Evolutionary conservation across 2,329 filamentous ascomycete genomes (phyloP).

Genomic region (Pseudogymnoascus destructans): DNA sequence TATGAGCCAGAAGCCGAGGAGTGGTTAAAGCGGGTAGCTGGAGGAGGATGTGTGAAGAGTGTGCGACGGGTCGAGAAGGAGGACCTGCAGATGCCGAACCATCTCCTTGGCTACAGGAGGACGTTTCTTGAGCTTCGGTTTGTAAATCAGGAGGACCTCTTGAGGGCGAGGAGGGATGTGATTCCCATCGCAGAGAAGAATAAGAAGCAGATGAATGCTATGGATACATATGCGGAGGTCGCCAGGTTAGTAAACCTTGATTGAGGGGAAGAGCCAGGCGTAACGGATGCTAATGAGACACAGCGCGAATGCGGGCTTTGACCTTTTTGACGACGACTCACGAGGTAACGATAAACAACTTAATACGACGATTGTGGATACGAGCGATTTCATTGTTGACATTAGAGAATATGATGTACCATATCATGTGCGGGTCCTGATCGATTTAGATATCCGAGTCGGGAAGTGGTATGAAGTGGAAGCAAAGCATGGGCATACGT

Average conservation of each 20-base stretch:
- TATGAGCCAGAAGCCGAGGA: conserved; percentile 91
- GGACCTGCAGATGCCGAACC: conserved; percentile 88
- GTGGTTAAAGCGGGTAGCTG: conserved; percentile 68
- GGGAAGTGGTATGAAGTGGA: conserved; percentile 97
- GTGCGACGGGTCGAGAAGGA: conserved; percentile 76
- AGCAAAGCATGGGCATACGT: conserved; percentile 78
- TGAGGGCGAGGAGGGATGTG: conserved; percentile 72
- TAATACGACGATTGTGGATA: conserved; percentile 66
- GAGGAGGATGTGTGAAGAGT: conserved; percentile 69
- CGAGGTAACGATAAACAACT: conserved; percentile 67
- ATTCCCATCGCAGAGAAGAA: conserved; percentile 92
- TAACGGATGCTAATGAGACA: conserved; percentile 15
- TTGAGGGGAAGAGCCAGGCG: neutral
- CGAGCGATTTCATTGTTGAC: conserved; percentile 95
- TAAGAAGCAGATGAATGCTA: conserved; percentile 87
- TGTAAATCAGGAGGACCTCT: conserved; percentile 71
- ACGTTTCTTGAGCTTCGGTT: conserved; percentile 82
- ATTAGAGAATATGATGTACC: conserved; percentile 98
- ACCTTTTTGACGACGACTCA: conserved; percentile 87
- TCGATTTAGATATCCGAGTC: conserved; percentile 73
- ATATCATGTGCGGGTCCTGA: conserved; percentile 97
- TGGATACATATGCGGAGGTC: conserved; percentile 97
- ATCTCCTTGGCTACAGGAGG: conserved; percentile 78
- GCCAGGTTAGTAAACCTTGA: conserved; percentile 50
- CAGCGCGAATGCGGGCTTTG: conserved; percentile 69